Conservation (phyloP, 441 rosid species). For the Metrosideros polymorpha region DNA sequence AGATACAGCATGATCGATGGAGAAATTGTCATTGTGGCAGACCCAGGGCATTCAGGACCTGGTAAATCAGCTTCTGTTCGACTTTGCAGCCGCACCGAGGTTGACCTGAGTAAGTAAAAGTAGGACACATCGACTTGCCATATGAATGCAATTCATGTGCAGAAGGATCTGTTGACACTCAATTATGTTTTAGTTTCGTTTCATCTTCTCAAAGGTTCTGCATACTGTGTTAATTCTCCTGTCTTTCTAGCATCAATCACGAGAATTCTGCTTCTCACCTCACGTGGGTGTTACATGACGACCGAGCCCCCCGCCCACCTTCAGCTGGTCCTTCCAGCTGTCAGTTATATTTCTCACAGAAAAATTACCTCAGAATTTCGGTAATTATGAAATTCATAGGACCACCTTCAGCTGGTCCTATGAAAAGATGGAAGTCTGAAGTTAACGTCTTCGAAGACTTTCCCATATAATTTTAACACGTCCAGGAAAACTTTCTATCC, state of each 20-base stretch:
- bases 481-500: not conserved
- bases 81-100: constrained; percentile 28
- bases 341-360: not conserved
- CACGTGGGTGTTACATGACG: not conserved
- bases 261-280: not conserved
- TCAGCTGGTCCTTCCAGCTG: not conserved
- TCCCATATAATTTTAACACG: not conserved
- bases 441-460: not conserved
- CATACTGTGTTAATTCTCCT: not conserved
- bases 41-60: constrained; percentile 32
- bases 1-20: constrained; percentile 24
- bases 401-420: no score
- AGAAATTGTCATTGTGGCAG: constrained; percentile 20
- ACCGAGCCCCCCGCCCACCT: not conserved
- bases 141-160: not conserved
- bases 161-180: not conserved
- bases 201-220: not conserved
- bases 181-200: not conserved
- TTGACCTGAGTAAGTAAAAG: constrained; percentile 40
- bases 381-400: no score
- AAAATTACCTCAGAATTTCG: not conserved
- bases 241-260: not conserved
- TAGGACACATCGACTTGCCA: not conserved
- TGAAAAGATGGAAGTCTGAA: not conserved
- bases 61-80: constrained; percentile 39